These are phyloP conservation scores for Alisma plantagoaquatica DNA, from an alignment of 106 monocot genomes.

Conservation along the genomic window DNA sequence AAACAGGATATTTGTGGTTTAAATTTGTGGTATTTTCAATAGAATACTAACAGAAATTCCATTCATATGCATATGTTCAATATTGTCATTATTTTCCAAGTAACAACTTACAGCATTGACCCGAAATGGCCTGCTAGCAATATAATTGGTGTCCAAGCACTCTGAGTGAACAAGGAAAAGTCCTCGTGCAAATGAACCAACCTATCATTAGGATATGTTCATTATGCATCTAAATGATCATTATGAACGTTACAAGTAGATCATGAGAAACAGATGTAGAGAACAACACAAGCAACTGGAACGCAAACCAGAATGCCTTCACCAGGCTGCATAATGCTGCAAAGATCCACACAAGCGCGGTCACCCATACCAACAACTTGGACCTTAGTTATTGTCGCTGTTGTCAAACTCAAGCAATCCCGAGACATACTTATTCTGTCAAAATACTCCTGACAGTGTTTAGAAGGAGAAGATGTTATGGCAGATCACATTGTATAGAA, in stretches of 20 bases:
- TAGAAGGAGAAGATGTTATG: not conserved
- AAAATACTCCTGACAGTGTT: constrained; percentile 59
- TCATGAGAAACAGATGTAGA: too few species aligned
- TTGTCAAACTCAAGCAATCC: constrained; percentile 33
- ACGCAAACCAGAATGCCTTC: constrained; percentile 78
- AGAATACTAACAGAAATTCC: too few species aligned
- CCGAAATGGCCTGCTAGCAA: constrained; percentile 86
- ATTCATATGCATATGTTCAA: too few species aligned
- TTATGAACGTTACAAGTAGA: too few species aligned
- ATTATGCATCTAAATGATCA: too few species aligned
- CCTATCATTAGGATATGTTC: constrained; percentile 17
- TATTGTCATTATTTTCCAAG: too few species aligned
- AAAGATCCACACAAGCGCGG: constrained; percentile 86
- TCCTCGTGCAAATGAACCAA: constrained; percentile 79
- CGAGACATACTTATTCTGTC: constrained; percentile 50
- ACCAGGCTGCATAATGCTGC: constrained; percentile 77
- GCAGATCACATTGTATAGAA: not conserved
- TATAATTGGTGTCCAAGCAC: constrained; percentile 81
- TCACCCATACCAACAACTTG: constrained; percentile 75
- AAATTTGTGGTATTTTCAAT: too few species aligned
- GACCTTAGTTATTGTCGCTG: constrained; percentile 40
- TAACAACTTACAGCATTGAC: constrained; percentile 61
- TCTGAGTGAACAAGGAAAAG: constrained; percentile 93
- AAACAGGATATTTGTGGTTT: too few species aligned
- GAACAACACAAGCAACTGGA: not conserved